These are phyloP conservation scores for Tulasnella sp. DNA, from an alignment of 768 basidiomycete species.

Conservation along the genomic window DNA sequence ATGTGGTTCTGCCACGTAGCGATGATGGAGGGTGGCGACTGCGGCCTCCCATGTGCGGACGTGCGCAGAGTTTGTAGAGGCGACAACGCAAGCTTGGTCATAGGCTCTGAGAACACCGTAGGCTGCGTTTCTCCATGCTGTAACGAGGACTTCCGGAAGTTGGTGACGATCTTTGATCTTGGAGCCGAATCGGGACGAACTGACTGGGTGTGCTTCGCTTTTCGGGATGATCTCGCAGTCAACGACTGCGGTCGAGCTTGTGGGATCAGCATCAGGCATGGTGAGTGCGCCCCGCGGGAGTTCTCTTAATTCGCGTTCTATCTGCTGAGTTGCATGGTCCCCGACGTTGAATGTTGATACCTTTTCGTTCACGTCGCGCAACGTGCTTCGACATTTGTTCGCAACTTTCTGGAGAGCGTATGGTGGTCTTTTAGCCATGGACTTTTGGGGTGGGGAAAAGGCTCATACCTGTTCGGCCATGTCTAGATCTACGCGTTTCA, in stretches of 20 bases:
- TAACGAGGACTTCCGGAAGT: conserved; percentile 14
- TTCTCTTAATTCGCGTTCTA: not conserved
- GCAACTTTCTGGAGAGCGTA: conserved; percentile 47
- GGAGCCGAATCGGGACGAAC: not conserved
- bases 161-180: not conserved
- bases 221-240: not conserved
- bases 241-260: not conserved
- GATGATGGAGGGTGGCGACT: conserved; percentile 49
- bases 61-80: conserved; percentile 54
- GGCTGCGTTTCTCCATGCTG: conserved; percentile 45
- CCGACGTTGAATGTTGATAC: not conserved
- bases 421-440: not conserved
- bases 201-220: not conserved
- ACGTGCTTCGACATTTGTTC: conserved; percentile 32
- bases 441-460: not conserved
- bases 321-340: not conserved
- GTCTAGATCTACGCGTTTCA: conserved; percentile 61
- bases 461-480: conserved; percentile 49
- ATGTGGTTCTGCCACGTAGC: conserved; percentile 38
- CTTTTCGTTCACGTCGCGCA: not conserved
- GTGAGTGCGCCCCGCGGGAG: not conserved
- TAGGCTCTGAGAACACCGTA: conserved; percentile 44
- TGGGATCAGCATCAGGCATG: not conserved
- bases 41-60: conserved; percentile 59
- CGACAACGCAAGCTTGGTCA: conserved; percentile 41